Base-by-base conservation (phyloP, 2,329 filamentous ascomycete genomes). In the Rutstroemia sp. region DNA sequence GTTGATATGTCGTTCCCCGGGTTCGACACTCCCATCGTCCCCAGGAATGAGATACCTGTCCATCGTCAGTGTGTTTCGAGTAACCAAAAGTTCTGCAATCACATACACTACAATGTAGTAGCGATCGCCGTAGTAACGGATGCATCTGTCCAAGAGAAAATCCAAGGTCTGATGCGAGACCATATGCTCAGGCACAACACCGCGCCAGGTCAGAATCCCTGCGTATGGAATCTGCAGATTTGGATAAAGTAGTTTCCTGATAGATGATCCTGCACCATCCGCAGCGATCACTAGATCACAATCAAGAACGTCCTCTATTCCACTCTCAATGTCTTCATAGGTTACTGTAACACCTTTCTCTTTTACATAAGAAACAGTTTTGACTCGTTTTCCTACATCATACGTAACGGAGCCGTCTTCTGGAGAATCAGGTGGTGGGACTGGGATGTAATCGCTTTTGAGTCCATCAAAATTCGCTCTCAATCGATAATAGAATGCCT, bases 41-140 rank as follows among this genome's bases (percentile, higher is more conserved):
- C 73, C 72, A 0, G 74, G 73, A 46, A 76, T 75, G 17, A 74
- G 64, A 59, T 75, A 76, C 30, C 19, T 51, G 14, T n/a, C 12
- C 6, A 42, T 17, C 19, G 40, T 50, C 25, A 25, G 19, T 16
- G 9, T 47, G n/a, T 16, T 23, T 47, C 23, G 1, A 47, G 19
- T 16, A 17, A 5, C 12, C 10, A 14, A 8, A 45, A 45, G 14
- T 17, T 7, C 23, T 2, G 30, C 8, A 4, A 16, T 21, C 30
- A 36, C 30, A 10, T 30, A 48, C 46, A 30, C n/a, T 49, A 23
- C 47, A 25, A 36, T 14, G n/a, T 36, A 49, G 17, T 49, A 17
- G 4, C 34, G 16, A 49, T 34, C 34, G 6, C 7, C 8, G 9
- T 34, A 34, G 30, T 12, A 34, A 34, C 30, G 30, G 12, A 34